Conservation (phyloP, 495 filamentous ascomycete species). For the Viridothelium virens region DNA sequence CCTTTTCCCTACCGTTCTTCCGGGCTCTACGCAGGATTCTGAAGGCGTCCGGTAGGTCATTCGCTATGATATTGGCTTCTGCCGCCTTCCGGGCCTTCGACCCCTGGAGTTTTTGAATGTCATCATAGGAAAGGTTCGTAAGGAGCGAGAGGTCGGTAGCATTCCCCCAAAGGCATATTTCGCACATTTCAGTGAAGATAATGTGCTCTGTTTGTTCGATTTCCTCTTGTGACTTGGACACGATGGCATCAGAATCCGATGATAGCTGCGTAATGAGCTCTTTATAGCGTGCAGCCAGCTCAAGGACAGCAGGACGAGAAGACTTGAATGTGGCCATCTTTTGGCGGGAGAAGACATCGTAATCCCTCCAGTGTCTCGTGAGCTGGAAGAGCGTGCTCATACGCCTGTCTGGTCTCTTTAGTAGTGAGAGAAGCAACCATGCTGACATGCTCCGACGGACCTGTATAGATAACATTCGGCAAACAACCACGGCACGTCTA, state of each 20-base stretch:
- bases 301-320: constrained; percentile 82
- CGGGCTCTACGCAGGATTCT: constrained; percentile 54
- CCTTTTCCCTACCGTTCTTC: constrained; percentile 37
- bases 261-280: constrained; percentile 53
- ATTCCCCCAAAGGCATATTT: constrained; percentile 97
- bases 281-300: constrained; percentile 71
- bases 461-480: constrained; percentile 92
- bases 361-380: constrained; percentile 77
- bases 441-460: constrained; percentile 33
- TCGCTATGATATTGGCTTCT: constrained; percentile 82
- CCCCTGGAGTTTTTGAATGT: constrained; percentile 92
- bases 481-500: constrained; percentile 77
- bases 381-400: constrained; percentile 67
- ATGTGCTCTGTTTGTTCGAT: constrained; percentile 62
- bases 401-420: constrained; percentile 48
- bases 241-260: constrained; percentile 35
- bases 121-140: constrained; percentile 83
- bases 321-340: constrained; percentile 92
- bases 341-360: constrained; percentile 86
- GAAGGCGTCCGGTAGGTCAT: constrained; percentile 71
- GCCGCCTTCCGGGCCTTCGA: constrained; percentile 72
- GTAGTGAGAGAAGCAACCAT: constrained; percentile 6
- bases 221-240: constrained; percentile 39
- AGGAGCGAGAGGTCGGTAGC: constrained; percentile 90
- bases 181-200: constrained; percentile 86